Percentiles rank a stretch among this genome's conserved stretches.
These are phyloP conservation scores for Leccinum solheimii DNA, from an alignment of 1,284 basidiomycete species.

Conservation along the genomic window DNA sequence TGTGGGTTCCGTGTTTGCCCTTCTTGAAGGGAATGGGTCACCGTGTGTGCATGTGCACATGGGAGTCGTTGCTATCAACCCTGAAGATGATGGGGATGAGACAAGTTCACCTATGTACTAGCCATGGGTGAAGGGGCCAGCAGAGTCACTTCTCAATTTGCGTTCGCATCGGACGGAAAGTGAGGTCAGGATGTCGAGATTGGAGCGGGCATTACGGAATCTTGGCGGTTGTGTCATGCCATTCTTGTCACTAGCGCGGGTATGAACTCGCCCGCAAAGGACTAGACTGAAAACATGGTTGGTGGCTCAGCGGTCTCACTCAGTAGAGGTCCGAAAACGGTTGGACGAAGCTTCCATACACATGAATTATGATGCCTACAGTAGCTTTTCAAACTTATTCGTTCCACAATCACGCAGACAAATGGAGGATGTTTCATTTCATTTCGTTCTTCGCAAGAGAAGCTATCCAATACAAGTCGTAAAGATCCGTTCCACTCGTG, in stretches of 20 bases:
- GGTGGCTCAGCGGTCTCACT: neutral
- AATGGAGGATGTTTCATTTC: conserved; percentile 25
- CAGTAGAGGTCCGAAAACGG: conserved; percentile 11
- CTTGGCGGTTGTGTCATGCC: conserved; percentile 5
- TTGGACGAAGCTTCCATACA: neutral
- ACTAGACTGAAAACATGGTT: conserved; percentile 13
- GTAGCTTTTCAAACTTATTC: conserved; percentile 1
- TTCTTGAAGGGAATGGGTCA: neutral
- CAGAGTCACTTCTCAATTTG: neutral
- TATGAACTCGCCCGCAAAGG: conserved; percentile 13
- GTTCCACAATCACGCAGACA: conserved; percentile 9
- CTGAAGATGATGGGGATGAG: conserved; percentile 12
- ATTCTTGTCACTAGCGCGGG: neutral
- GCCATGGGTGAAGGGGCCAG: neutral
- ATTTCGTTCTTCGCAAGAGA: conserved; percentile 26
- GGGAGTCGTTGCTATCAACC: neutral
- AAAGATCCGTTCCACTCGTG: conserved; percentile 24
- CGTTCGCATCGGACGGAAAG: conserved; percentile 11
- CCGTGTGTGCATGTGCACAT: neutral
- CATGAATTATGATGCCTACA: neutral
- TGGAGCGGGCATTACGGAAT: conserved; percentile 21
- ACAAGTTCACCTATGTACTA: neutral
- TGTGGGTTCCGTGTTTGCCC: neutral
- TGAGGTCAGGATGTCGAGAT: neutral
- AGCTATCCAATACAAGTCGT: conserved; percentile 26